Conservation (phyloP, 306 rosid genomes). For the Sindora glabra region DNA sequence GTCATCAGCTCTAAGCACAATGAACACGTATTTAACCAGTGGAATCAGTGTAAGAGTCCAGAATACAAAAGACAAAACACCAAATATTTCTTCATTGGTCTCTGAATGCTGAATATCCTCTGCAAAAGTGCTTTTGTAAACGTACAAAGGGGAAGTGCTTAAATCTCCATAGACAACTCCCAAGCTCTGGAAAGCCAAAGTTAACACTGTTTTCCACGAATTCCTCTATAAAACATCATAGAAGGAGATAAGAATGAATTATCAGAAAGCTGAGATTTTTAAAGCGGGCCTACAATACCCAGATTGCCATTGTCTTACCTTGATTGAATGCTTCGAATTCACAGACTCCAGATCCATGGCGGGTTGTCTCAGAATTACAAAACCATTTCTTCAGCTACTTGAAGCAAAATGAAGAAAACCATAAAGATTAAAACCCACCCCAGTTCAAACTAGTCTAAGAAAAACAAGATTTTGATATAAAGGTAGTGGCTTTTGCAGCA, state of each 20-base stretch:
- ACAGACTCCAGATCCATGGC: constrained; percentile 79
- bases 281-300: not conserved
- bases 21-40: constrained; percentile 76
- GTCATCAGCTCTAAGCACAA: constrained; percentile 91
- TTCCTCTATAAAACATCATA: constrained; percentile 68
- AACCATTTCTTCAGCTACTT: constrained; percentile 29
- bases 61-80: constrained; percentile 82
- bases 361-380: constrained; percentile 18
- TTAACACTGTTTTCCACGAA: constrained; percentile 79
- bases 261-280: constrained; percentile 22
- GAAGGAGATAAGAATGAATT: not conserved
- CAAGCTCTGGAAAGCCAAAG: constrained; percentile 85
- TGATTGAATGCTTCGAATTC: constrained; percentile 37
- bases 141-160: constrained; percentile 86
- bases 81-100: constrained; percentile 86
- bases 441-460: constrained; percentile 22
- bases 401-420: constrained; percentile 23
- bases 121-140: constrained; percentile 83
- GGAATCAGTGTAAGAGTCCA: constrained; percentile 93
- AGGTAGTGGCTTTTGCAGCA: too few relatives aligned
- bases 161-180: constrained; percentile 97
- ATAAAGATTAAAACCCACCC: constrained; percentile 27
- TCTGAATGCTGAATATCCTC: constrained; percentile 91
- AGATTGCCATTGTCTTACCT: constrained; percentile 45
- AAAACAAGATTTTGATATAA: constrained; percentile 9